phyloP scores from a whole-genome alignment of 768 basidiomycete species.

The Mycena kentingensis region DNA sequence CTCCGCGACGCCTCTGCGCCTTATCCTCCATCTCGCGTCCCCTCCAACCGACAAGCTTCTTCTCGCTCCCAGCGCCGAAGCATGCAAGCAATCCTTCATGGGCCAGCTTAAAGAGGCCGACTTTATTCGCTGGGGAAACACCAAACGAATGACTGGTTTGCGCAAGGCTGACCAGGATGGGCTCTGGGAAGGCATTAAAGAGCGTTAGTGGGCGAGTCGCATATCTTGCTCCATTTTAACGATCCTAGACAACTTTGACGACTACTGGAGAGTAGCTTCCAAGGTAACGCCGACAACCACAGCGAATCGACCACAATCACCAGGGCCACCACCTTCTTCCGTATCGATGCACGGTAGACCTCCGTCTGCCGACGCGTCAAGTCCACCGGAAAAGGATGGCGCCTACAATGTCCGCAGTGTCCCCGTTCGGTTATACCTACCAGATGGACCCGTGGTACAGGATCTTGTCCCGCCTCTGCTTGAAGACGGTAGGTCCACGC shows the following conservation, averaged over 20 bases:
- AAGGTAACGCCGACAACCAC: slow-evolving; percentile 86
- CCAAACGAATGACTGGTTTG: slow-evolving; percentile 88
- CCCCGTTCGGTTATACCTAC: slow-evolving; percentile 88
- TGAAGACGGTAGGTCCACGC: slow-evolving; percentile 64
- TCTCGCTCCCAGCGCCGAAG: slow-evolving; percentile 75
- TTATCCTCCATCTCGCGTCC: slow-evolving; percentile 84
- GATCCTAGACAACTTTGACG: slow-evolving; percentile 86
- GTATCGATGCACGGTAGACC: slow-evolving; percentile 66
- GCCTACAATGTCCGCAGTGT: slow-evolving; percentile 87
- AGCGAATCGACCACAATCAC: slow-evolving; percentile 59
- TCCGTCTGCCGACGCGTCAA: slow-evolving; percentile 61
- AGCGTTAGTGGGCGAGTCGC: slow-evolving; percentile 82
- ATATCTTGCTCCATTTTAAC: slow-evolving; percentile 9
- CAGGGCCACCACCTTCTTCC: slow-evolving; percentile 52
- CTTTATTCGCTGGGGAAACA: slow-evolving; percentile 95
- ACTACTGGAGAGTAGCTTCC: slow-evolving; percentile 92
- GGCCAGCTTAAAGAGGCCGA: slow-evolving; percentile 96
- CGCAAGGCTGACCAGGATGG: slow-evolving; percentile 92
- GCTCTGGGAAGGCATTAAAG: slow-evolving; percentile 95
- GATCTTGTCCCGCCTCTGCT: slow-evolving; percentile 81
- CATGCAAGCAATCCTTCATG: slow-evolving; percentile 94
- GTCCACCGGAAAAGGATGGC: slow-evolving; percentile 67
- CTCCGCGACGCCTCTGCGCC: slow-evolving; percentile 61
- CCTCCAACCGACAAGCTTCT: slow-evolving; percentile 87
- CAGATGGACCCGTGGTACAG: slow-evolving; percentile 87